Evolutionary conservation across 2,329 filamentous ascomycete genomes (phyloP).

Genomic region (Knoxdaviesia capensis): DNA sequence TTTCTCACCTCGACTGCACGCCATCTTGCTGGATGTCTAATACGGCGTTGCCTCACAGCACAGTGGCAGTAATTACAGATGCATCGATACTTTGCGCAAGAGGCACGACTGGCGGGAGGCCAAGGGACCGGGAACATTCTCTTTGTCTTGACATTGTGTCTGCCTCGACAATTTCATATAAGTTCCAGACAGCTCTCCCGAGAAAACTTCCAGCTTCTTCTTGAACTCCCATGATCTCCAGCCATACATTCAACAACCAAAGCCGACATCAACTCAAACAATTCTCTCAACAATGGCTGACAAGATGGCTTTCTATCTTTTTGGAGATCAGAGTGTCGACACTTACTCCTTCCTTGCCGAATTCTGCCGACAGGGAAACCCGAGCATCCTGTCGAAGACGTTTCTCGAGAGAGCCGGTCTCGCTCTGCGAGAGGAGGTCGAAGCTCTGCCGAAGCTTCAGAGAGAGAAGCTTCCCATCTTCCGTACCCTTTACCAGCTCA

Average conservation of each 20-base stretch:
- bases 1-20: too few species aligned
- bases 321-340: slow-evolving; percentile 52
- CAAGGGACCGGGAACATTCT: not conserved
- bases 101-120: too few species aligned
- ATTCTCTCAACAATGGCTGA: too few species aligned
- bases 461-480: slow-evolving; percentile 40
- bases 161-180: too few species aligned
- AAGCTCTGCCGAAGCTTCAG: slow-evolving; percentile 33
- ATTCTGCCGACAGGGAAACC: slow-evolving; percentile 23
- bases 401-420: slow-evolving; percentile 39
- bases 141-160: not conserved
- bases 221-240: not conserved
- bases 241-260: slow-evolving; percentile 5
- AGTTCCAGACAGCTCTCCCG: too few species aligned
- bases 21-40: too few species aligned
- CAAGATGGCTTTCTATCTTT: slow-evolving; percentile 37
- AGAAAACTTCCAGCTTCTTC: too few species aligned
- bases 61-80: too few species aligned
- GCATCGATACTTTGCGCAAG: too few species aligned
- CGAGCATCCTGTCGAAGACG: slow-evolving; percentile 32
- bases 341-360: slow-evolving; percentile 41
- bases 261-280: slow-evolving; percentile 30
- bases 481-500: slow-evolving; percentile 39
- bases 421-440: slow-evolving; percentile 38
- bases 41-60: too few species aligned